Conservation (phyloP, 2,329 filamentous ascomycete genomes). For the Epichloe amarillans region DNA sequence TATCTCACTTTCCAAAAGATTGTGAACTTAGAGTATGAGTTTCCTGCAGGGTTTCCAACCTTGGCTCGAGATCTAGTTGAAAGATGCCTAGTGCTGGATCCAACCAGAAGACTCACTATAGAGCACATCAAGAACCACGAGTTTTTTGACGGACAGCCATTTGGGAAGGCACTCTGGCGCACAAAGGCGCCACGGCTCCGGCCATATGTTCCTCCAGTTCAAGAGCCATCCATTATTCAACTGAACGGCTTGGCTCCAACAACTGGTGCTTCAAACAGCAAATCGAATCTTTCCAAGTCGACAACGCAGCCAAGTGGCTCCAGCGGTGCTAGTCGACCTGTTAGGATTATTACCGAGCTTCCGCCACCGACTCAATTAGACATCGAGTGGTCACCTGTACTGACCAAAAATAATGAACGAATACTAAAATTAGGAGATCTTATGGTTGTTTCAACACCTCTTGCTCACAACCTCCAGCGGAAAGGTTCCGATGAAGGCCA, state of each 20-base stretch:
- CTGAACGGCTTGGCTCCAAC: conserved; percentile 42
- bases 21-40: conserved; percentile 84
- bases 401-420: conserved; percentile 81
- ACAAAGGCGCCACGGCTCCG: conserved; percentile 79
- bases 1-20: conserved; percentile 99
- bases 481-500: conserved; percentile 61
- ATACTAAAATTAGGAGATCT: conserved; percentile 91
- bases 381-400: conserved; percentile 94
- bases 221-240: conserved; percentile 63
- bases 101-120: conserved; percentile 68
- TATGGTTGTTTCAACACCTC: conserved; percentile 66
- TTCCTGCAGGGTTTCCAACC: conserved; percentile 75
- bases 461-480: conserved; percentile 59
- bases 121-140: conserved; percentile 95
- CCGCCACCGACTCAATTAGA: conserved; percentile 94
- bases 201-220: conserved; percentile 63
- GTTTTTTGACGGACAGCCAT: conserved; percentile 80
- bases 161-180: conserved; percentile 79
- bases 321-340: conserved; percentile 45
- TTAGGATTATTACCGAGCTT: conserved; percentile 82
- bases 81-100: conserved; percentile 79
- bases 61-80: conserved; percentile 83
- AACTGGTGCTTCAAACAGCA: conserved; percentile 12
- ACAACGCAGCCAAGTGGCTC: conserved; percentile 21
- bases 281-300: conserved; percentile 15